Conservation (phyloP, 1,139 yeast species). For the Geotrichum siamense region DNA sequence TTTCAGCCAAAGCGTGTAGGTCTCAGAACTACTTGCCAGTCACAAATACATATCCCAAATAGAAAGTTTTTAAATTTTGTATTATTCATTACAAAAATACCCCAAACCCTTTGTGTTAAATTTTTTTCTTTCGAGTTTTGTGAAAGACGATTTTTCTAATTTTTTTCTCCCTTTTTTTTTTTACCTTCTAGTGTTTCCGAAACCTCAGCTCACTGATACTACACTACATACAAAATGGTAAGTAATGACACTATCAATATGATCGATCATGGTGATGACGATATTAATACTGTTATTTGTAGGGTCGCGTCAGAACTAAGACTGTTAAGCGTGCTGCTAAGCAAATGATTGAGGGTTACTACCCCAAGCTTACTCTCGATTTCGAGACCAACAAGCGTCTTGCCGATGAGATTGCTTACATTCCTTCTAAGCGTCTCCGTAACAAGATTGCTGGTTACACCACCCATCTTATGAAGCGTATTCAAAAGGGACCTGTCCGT, state of each 20-base stretch:
- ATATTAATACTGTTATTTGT: not conserved
- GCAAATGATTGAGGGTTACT: constrained; percentile 99
- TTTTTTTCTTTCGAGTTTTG: constrained; percentile 4
- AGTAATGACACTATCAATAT: not conserved
- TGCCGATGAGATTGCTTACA: constrained; percentile 96
- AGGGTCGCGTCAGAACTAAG: constrained; percentile 56
- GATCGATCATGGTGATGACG: not conserved
- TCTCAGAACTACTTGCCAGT: not conserved
- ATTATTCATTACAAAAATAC: not conserved
- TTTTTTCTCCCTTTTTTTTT: constrained; percentile 4
- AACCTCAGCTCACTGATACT: constrained; percentile 14
- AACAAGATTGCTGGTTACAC: constrained; percentile 99
- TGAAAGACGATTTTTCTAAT: not conserved
- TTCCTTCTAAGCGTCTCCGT: constrained; percentile 99
- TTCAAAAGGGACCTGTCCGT: constrained; percentile 99
- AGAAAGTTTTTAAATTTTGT: not conserved
- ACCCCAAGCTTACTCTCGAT: constrained; percentile 99
- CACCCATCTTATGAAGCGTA: constrained; percentile 99
- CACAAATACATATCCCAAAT: not conserved
- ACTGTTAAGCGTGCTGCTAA: constrained; percentile 99
- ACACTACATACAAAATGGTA: constrained; percentile 17
- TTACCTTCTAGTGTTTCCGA: not conserved
- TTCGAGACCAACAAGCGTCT: constrained; percentile 99
- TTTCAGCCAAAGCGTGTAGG: not conserved
- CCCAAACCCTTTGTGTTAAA: constrained; percentile 4